Evolutionary conservation across 306 rosid genomes (phyloP).

Genomic region (Trichosanthes truncata): DNA sequence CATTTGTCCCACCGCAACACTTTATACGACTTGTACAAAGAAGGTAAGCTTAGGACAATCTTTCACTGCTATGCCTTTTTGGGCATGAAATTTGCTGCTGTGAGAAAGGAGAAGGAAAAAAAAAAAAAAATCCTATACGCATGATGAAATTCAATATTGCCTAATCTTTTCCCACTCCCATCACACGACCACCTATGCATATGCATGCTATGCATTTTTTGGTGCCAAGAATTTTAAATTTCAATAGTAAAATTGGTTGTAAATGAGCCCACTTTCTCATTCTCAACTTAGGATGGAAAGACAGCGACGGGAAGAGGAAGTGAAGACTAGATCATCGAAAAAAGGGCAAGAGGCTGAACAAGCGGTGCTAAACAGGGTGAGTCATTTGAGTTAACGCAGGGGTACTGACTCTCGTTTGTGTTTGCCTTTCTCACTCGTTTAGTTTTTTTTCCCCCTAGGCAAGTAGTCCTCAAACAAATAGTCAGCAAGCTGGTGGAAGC

Average conservation of each 20-base stretch:
- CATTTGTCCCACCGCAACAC: constrained; percentile 98
- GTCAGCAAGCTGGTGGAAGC: constrained; percentile 71
- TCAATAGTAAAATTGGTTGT: constrained; percentile 3
- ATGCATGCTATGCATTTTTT: background rate
- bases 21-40: constrained; percentile 93
- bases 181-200: background rate
- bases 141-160: background rate
- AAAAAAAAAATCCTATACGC: background rate
- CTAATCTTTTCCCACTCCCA: background rate
- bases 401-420: background rate
- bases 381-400: background rate
- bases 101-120: background rate
- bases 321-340: constrained; percentile 60
- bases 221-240: background rate
- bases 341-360: constrained; percentile 85
- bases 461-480: constrained; percentile 69
- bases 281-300: constrained; percentile 78
- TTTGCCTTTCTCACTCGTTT: background rate
- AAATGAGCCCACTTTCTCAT: background rate
- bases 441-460: constrained; percentile 35
- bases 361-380: constrained; percentile 62
- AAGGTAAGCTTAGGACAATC: constrained; percentile 38
- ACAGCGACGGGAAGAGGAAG: constrained; percentile 92
- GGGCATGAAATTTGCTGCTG: background rate
- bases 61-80: background rate